Base-by-base conservation (phyloP, 2,329 filamentous ascomycete species). In the Xylariaceae sp. region DNA sequence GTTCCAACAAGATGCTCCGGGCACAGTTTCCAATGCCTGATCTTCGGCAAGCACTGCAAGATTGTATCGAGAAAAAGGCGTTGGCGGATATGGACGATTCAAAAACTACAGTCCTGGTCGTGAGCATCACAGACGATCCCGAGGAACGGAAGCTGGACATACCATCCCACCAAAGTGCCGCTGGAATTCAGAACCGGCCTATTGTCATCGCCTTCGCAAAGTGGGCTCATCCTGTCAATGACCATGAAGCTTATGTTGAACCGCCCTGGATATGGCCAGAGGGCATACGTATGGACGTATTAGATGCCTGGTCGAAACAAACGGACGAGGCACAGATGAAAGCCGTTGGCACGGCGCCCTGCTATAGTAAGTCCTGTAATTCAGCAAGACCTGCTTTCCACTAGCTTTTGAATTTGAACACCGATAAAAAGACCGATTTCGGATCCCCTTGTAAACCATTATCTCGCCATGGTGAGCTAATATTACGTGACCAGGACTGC, bases 191-290 rank as follows among this genome's bases (percentile, higher is more conserved):
- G 18, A 9, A 5, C 33, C 33, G 11, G 12, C 45, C 46, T 6
- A 28, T 44, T 17, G 46, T 56, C 2, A 42, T 65, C 7, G 57
- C 63, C 14, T 66, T 65, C 33, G 63, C 63, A 7, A 66, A 65
- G 38, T 65, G 61, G 61, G 43, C 59, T 11, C 60, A 63, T 40
- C 59, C 62, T 1, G 47, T 60, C 6, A 6, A 31, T 3, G 18
- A 14, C 2, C 42, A 48, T 22, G 58, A 61, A 10, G 43, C 58
- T 3, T 56, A 64, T 18, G 42, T 39, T 10, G 63, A 66, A 33
- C 33, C 59, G 14, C 49, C 56, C 11, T 65, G 63, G 62, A 47
- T 56, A 34, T 66, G 61, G 60, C 63, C 62, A 2, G 39, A 34
- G 11, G 61, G 61, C 13, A 64, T 63, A 5, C 45, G 63, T 40